phyloP scores from a whole-genome alignment of 2,329 filamentous ascomycete species.

The Aspergillus arachidicola region DNA sequence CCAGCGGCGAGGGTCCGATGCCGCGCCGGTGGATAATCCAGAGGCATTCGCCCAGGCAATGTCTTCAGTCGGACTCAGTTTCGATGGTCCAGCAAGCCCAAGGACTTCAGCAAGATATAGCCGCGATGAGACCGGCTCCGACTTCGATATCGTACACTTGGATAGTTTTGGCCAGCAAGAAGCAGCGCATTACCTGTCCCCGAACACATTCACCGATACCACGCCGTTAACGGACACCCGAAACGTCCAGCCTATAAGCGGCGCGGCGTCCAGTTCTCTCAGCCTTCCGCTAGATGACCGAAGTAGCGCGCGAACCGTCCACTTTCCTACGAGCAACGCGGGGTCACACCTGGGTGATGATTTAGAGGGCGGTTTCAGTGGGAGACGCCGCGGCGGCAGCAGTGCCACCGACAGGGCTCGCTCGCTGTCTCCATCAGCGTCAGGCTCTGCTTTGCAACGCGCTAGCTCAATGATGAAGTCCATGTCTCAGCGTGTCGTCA shows the following conservation, averaged over 20 bases:
- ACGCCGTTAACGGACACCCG: conserved; percentile 60
- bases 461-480: conserved; percentile 76
- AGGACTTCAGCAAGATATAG: conserved; percentile 23
- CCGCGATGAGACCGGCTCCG: conserved; percentile 31
- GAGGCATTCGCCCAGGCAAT: conserved; percentile 47
- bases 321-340: conserved; percentile 48
- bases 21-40: conserved; percentile 35
- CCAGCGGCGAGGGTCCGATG: conserved; percentile 21
- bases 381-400: conserved; percentile 60
- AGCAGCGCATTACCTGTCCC: conserved; percentile 58
- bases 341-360: conserved; percentile 63
- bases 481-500: conserved; percentile 97
- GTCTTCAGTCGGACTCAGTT: conserved; percentile 45
- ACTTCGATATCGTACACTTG: conserved; percentile 33
- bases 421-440: conserved; percentile 65
- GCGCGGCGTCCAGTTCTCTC: conserved; percentile 46
- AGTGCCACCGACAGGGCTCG: conserved; percentile 43
- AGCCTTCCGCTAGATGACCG: conserved; percentile 51
- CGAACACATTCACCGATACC: conserved; percentile 56
- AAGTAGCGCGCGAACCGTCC: conserved; percentile 57
- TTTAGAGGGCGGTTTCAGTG: conserved; percentile 61
- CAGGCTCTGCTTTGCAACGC: conserved; percentile 64
- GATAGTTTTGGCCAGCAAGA: conserved; percentile 42
- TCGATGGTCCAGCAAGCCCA: conserved; percentile 31
- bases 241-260: conserved; percentile 60